phyloP scores from a whole-genome alignment of 306 rosid species.

The Vigna reflexopilosa region DNA sequence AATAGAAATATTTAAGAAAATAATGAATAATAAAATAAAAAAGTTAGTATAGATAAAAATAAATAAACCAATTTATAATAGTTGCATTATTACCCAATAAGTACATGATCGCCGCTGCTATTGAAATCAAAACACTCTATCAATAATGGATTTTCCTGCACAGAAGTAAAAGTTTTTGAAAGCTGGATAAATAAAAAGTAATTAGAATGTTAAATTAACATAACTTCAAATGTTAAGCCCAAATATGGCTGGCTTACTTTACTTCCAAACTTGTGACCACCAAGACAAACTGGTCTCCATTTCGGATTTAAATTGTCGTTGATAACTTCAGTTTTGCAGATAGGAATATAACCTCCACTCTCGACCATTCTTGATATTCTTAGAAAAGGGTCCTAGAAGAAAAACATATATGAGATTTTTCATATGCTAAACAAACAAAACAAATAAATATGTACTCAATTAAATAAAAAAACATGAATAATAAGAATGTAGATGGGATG shows the following conservation, averaged over 20 bases:
- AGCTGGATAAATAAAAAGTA: conserved; percentile 24
- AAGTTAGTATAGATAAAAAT: too few relatives aligned
- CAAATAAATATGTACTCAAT: not conserved
- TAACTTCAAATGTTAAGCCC: conserved; percentile 19
- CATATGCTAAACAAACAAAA: not conserved
- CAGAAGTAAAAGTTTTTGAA: not conserved
- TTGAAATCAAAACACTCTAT: conserved; percentile 96
- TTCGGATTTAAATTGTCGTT: conserved; percentile 74
- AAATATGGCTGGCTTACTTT: conserved; percentile 60
- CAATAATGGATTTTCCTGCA: conserved; percentile 78
- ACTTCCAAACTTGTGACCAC: conserved; percentile 76
- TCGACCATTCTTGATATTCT: conserved; percentile 81
- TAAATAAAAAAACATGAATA: conserved; percentile 1
- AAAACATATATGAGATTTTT: conserved; percentile 22
- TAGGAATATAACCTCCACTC: conserved; percentile 76
- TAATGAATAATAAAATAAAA: too few relatives aligned
- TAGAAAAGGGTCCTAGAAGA: conserved; percentile 81
- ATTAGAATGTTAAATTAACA: conserved; percentile 4
- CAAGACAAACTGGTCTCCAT: conserved; percentile 75
- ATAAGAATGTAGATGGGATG: not conserved
- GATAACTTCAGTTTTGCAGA: conserved; percentile 89
- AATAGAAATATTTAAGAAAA: too few relatives aligned
- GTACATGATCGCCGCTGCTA: conserved; percentile 72
- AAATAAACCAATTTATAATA: conserved; percentile 15
- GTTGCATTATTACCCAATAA: conserved; percentile 69